These are phyloP conservation scores for Trichothecium sympodiale DNA, from an alignment of 2,329 filamentous ascomycete genomes.

Conservation along the genomic window DNA sequence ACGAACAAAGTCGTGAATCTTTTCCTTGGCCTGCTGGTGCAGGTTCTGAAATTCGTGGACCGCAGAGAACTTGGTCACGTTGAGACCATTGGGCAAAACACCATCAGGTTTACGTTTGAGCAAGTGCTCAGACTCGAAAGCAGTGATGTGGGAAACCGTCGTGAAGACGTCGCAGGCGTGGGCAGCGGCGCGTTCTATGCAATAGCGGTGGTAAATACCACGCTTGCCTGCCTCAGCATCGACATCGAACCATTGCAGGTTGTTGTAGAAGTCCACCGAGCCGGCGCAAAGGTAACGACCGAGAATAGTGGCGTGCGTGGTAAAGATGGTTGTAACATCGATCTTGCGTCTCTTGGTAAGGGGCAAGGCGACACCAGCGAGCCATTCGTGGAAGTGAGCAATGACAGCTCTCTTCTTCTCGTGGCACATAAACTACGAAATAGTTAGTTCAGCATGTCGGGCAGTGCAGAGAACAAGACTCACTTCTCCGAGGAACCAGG, in stretches of 20 bases:
- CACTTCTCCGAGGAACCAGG: constrained; percentile 97
- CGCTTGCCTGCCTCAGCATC: constrained; percentile 95
- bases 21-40: constrained; percentile 92
- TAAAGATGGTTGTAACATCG: constrained; percentile 96
- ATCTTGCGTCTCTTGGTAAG: constrained; percentile 89
- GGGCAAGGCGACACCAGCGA: constrained; percentile 85
- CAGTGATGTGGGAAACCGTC: constrained; percentile 96
- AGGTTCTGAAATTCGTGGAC: constrained; percentile 99
- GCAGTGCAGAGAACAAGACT: constrained; percentile 13
- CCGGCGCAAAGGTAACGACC: constrained; percentile 94
- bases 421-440: constrained; percentile 72
- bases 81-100: constrained; percentile 90
- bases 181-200: constrained; percentile 87
- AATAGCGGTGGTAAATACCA: constrained; percentile 97
- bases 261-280: constrained; percentile 98
- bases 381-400: constrained; percentile 98
- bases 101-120: constrained; percentile 96
- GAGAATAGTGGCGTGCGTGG: constrained; percentile 89
- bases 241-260: constrained; percentile 91
- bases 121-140: constrained; percentile 94
- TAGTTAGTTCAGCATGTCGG: constrained; percentile 6
- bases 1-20: constrained; percentile 95
- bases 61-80: constrained; percentile 93
- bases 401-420: constrained; percentile 88
- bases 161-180: constrained; percentile 96